These are phyloP conservation scores for Micromonas commoda DNA, from an alignment of 139 green algal species.

Conservation along the genomic window DNA sequence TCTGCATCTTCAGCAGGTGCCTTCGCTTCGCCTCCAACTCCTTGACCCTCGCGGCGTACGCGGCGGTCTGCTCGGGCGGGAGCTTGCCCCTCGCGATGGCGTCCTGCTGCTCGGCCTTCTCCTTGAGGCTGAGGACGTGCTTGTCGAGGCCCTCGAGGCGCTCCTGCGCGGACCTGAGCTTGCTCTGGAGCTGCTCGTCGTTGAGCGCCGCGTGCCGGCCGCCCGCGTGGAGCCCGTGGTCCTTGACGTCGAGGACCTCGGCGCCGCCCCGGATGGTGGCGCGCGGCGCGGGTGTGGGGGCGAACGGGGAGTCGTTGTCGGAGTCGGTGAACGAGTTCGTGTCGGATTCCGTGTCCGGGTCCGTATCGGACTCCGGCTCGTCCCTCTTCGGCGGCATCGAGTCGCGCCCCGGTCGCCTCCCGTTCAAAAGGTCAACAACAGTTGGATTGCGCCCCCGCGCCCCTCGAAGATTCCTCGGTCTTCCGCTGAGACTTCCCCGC, in stretches of 20 bases:
- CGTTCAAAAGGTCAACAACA: too few species aligned
- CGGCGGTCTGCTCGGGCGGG: background rate
- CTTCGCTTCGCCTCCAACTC: background rate
- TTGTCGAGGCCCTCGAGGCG: background rate
- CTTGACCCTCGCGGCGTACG: background rate
- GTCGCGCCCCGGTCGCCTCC: too few species aligned
- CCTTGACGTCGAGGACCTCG: background rate
- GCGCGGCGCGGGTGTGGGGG: too few species aligned
- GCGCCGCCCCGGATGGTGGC: too few species aligned
- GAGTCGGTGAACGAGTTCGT: background rate
- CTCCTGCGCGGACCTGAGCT: background rate
- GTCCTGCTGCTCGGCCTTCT: background rate
- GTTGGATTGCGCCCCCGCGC: too few species aligned
- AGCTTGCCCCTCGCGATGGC: background rate
- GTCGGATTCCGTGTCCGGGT: background rate
- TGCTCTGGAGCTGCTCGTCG: background rate
- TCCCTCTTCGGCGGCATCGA: background rate
- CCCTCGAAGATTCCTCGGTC: too few species aligned
- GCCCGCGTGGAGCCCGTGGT: too few species aligned
- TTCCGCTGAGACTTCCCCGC: too few species aligned
- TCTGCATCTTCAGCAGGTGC: background rate
- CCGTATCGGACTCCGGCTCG: background rate
- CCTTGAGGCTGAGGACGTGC: background rate
- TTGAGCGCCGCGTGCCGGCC: background rate
- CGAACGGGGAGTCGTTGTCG: background rate